These are phyloP conservation scores for Trichosphaerium sp. DNA, from an alignment of 78 protist genomes.

Conservation along the genomic window DNA sequence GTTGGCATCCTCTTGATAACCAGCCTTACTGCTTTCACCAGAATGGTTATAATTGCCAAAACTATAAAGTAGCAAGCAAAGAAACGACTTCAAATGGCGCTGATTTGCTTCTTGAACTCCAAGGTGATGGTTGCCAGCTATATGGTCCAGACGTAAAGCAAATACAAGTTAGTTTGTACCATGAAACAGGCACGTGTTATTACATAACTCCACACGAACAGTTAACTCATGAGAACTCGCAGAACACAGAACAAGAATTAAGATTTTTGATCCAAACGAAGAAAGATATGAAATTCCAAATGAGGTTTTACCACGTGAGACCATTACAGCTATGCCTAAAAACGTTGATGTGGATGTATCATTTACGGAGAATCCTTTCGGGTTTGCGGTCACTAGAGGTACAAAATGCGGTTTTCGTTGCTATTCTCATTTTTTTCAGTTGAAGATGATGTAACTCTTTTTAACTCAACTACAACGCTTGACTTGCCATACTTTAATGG, in stretches of 20 bases:
- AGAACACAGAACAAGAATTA: constrained; percentile 15
- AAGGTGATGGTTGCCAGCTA: too few relatives aligned
- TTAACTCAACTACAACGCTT: background rate
- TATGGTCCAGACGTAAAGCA: too few relatives aligned
- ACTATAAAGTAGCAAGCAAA: too few relatives aligned
- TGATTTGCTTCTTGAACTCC: too few relatives aligned
- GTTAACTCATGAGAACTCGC: too few relatives aligned
- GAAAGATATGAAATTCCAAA: constrained; percentile 27
- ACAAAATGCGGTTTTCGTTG: background rate
- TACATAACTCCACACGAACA: too few relatives aligned
- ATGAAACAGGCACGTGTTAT: too few relatives aligned
- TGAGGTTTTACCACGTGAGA: background rate
- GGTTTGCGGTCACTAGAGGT: constrained; percentile 3
- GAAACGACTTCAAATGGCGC: too few relatives aligned
- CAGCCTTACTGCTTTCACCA: too few relatives aligned
- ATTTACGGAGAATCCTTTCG: constrained; percentile 3
- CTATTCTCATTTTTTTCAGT: background rate
- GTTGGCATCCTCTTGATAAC: too few relatives aligned
- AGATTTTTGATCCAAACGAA: constrained; percentile 27
- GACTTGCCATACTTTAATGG: background rate
- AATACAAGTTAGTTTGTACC: too few relatives aligned
- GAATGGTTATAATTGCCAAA: too few relatives aligned
- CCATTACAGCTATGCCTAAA: background rate
- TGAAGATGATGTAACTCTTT: background rate
- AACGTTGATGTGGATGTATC: background rate